phyloP scores from a whole-genome alignment of 768 basidiomycete genomes.

The Porpolomopsis calyptriformis region DNA sequence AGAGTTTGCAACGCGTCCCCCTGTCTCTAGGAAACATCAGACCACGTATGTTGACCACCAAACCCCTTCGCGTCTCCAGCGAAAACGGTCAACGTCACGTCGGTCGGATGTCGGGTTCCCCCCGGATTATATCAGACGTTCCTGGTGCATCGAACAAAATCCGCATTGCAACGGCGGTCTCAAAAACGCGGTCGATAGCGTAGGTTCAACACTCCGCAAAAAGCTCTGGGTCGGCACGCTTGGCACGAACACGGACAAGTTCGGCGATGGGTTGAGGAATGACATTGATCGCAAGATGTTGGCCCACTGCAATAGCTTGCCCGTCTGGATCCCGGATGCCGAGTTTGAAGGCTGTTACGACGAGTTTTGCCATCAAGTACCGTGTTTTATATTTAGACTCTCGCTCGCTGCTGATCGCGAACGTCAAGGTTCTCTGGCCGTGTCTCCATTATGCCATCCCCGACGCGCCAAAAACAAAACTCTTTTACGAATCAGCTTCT shows the following conservation, averaged over 20 bases:
- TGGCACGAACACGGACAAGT: conserved; percentile 58
- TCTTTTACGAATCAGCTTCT: conserved; percentile 67
- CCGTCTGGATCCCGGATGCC: conserved; percentile 75
- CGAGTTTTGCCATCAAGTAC: conserved; percentile 75
- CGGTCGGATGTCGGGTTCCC: conserved; percentile 16
- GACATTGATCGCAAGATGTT: conserved; percentile 46
- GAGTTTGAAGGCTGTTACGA: conserved; percentile 77
- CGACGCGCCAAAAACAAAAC: conserved; percentile 76
- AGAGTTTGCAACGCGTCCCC: conserved; percentile 8
- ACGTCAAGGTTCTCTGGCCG: conserved; percentile 63
- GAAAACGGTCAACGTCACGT: conserved; percentile 47
- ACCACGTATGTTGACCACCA: conserved; percentile 35
- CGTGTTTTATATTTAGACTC: conserved; percentile 16
- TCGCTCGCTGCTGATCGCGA: conserved; percentile 15
- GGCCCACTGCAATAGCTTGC: conserved; percentile 25
- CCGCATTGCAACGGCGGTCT: conserved; percentile 75
- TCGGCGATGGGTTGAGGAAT: conserved; percentile 42
- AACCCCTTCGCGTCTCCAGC: conserved; percentile 32
- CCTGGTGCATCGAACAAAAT: conserved; percentile 45
- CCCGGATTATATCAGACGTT: conserved; percentile 17
- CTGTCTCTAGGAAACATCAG: conserved; percentile 35
- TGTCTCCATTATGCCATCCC: conserved; percentile 80
- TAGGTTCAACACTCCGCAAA: conserved; percentile 40
- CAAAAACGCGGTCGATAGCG: conserved; percentile 69
- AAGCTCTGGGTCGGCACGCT: conserved; percentile 63